Conservation (phyloP, 805 yeast species). For the baker's yeast (Saccharomyces cerevisiae) region DNA sequence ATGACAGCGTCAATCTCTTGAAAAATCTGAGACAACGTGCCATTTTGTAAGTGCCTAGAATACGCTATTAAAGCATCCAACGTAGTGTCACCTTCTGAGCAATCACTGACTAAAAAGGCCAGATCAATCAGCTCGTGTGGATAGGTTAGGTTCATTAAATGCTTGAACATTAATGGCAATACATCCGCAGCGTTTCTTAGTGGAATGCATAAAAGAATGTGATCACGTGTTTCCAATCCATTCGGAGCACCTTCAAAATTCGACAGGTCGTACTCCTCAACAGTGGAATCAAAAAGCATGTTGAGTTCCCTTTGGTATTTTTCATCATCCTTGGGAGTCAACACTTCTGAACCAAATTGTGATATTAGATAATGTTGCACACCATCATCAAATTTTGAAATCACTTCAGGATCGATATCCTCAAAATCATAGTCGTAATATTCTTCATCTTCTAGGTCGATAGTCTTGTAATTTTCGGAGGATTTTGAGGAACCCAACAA, state of each 20-base stretch:
- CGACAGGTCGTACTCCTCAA: conserved; percentile 55
- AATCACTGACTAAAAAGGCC: conserved; percentile 74
- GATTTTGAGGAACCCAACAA: background rate
- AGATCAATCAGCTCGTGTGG: conserved; percentile 73
- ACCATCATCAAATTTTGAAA: conserved; percentile 34
- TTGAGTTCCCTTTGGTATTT: conserved; percentile 30
- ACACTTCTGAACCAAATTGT: conserved; percentile 28
- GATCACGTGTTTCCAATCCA: conserved; percentile 48
- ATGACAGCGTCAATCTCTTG: conserved; percentile 28
- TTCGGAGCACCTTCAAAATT: conserved; percentile 45
- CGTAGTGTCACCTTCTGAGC: conserved; percentile 59
- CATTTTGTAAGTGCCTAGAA: conserved; percentile 61
- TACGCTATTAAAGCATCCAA: conserved; percentile 57
- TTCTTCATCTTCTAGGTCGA: conserved; percentile 21
- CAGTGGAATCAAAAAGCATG: conserved; percentile 37
- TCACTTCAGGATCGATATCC: conserved; percentile 26
- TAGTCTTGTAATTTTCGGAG: conserved; percentile 7
- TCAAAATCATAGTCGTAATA: conserved; percentile 31
- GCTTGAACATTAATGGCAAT: conserved; percentile 73
- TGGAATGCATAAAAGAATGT: conserved; percentile 64
- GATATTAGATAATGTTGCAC: conserved; percentile 31
- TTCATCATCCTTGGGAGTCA: conserved; percentile 25
- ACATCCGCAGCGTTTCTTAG: conserved; percentile 71
- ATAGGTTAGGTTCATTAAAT: conserved; percentile 78
- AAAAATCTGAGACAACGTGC: conserved; percentile 44